Conservation (phyloP, 2,329 filamentous ascomycete species). For the Aspergillus latus region DNA sequence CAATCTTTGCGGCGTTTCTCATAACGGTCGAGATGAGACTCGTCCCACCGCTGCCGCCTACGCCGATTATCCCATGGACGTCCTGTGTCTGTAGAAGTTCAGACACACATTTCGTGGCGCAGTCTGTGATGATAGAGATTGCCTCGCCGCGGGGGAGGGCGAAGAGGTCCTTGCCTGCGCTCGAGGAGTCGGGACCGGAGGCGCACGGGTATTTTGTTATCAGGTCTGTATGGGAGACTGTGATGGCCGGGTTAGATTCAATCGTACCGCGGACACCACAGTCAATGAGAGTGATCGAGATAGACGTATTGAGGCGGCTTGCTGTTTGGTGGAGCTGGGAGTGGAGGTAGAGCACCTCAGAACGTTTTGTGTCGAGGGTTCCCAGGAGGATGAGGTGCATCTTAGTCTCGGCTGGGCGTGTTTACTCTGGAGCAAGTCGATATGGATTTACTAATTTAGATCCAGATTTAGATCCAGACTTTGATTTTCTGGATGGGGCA, state of each 20-base stretch:
- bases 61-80: slow-evolving; percentile 59
- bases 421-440: too few relatives aligned
- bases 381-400: slow-evolving; percentile 57
- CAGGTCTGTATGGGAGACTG: slow-evolving; percentile 44
- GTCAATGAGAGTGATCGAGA: slow-evolving; percentile 33
- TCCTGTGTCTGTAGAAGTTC: slow-evolving; percentile 37
- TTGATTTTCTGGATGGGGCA: too few relatives aligned
- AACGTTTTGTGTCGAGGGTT: slow-evolving; percentile 65
- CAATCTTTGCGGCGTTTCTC: slow-evolving; percentile 61
- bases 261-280: slow-evolving; percentile 27
- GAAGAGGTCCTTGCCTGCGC: slow-evolving; percentile 26
- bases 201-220: slow-evolving; percentile 7
- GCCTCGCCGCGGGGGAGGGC: slow-evolving; percentile 54
- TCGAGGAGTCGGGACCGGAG: slow-evolving; percentile 17
- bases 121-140: slow-evolving; percentile 55
- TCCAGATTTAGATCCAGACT: too few relatives aligned
- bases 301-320: slow-evolving; percentile 41
- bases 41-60: slow-evolving; percentile 65
- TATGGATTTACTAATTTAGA: too few relatives aligned
- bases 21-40: slow-evolving; percentile 62
- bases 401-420: slow-evolving; percentile 6
- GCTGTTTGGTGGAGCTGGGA: slow-evolving; percentile 26
- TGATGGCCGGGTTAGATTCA: slow-evolving; percentile 47
- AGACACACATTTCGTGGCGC: slow-evolving; percentile 47
- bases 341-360: slow-evolving; percentile 58